A percentile compares a stretch with the other conserved stretches of the same genome.
These are phyloP conservation scores for Pyrenophora seminiperda DNA, from an alignment of 2,329 filamentous ascomycete species.

Conservation along the genomic window DNA sequence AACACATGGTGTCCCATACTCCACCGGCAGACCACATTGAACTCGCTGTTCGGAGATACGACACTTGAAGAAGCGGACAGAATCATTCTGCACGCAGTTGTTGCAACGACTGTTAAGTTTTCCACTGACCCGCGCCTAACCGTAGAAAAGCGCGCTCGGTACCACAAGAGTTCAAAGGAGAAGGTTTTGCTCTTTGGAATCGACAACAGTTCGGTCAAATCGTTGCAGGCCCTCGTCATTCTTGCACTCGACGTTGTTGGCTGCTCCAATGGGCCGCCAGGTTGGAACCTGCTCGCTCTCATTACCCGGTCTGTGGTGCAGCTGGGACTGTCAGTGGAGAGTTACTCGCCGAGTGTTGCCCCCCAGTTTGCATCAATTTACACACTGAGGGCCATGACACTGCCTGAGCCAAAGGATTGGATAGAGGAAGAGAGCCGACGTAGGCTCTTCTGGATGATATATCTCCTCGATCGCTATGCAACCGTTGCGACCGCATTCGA, in stretches of 20 bases:
- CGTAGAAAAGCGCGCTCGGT: conserved; percentile 72
- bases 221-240: conserved; percentile 85
- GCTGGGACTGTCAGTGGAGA: conserved; percentile 81
- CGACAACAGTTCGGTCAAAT: conserved; percentile 87
- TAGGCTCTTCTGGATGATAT: conserved; percentile 92
- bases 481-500: conserved; percentile 92
- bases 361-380: conserved; percentile 86
- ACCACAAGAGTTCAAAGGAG: conserved; percentile 81
- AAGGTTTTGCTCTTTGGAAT: conserved; percentile 85
- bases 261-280: conserved; percentile 85
- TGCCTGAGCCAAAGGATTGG: conserved; percentile 82
- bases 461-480: conserved; percentile 85
- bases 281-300: conserved; percentile 88
- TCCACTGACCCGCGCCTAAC: conserved; percentile 77
- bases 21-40: conserved; percentile 81
- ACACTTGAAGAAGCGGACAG: conserved; percentile 80
- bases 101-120: conserved; percentile 84
- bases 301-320: conserved; percentile 90
- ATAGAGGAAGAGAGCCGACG: conserved; percentile 87
- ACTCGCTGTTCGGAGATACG: conserved; percentile 74
- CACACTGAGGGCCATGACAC: conserved; percentile 80
- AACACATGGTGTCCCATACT: conserved; percentile 81
- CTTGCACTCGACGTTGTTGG: conserved; percentile 84
- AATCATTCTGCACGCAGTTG: conserved; percentile 84
- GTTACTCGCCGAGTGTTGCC: conserved; percentile 76